phyloP scores from a whole-genome alignment of 208 protist species.

The Trichomonas gallinae region DNA sequence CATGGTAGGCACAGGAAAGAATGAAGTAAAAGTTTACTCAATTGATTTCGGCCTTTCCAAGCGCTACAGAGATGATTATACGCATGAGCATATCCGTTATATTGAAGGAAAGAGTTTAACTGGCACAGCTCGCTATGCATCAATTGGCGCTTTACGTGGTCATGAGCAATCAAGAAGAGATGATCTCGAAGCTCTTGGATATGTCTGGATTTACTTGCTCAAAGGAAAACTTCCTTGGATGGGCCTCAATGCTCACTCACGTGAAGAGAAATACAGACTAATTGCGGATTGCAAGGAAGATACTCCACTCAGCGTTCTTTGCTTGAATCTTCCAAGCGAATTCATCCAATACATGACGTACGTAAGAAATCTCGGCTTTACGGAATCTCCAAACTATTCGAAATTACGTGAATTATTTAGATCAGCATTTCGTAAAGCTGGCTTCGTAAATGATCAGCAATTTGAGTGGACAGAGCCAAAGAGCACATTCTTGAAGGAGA shows the following conservation, averaged over 20 bases:
- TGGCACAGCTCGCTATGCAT: slow-evolving; percentile 95
- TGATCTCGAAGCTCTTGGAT: slow-evolving; percentile 75
- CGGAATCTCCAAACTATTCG: slow-evolving; percentile 93
- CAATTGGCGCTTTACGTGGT: slow-evolving; percentile 96
- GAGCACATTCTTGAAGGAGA: background rate
- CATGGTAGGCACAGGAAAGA: slow-evolving; percentile 72
- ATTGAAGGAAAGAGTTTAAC: slow-evolving; percentile 95
- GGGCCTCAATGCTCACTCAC: background rate
- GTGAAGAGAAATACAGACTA: background rate
- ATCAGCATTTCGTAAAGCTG: slow-evolving; percentile 86
- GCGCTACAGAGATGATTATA: slow-evolving; percentile 87
- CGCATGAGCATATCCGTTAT: slow-evolving; percentile 95
- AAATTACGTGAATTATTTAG: slow-evolving; percentile 67
- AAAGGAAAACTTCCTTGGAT: slow-evolving; percentile 64
- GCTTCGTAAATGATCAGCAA: slow-evolving; percentile 84
- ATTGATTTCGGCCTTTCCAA: slow-evolving; percentile 75
- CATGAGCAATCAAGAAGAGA: slow-evolving; percentile 64
- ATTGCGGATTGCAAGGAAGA: slow-evolving; percentile 42
- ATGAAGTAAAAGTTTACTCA: slow-evolving; percentile 29
- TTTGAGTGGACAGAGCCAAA: slow-evolving; percentile 77
- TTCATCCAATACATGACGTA: slow-evolving; percentile 92
- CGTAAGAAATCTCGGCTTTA: slow-evolving; percentile 77
- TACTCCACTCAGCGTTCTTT: slow-evolving; percentile 75
- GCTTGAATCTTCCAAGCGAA: slow-evolving; percentile 60
- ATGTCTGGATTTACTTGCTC: slow-evolving; percentile 95